Evolutionary conservation across 1,139 yeast species (phyloP), one percentile per base, ranked within the genome.

Genomic region (Meyerozyma smithsonii): DNA sequence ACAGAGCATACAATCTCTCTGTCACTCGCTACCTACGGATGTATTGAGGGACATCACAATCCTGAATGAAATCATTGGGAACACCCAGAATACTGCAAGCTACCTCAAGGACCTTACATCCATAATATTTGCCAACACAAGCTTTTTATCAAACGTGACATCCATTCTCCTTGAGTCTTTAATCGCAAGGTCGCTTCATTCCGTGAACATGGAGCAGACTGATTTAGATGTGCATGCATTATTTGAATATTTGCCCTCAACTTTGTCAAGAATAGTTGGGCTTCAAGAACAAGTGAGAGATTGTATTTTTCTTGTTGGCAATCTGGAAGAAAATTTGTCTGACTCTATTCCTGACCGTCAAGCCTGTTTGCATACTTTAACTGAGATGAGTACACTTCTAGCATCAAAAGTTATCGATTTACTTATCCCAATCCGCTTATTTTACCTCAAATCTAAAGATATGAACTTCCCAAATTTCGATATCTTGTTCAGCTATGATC

Each of bases 391-490:
- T 28, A 56, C 69, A 0, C 37, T 56, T 5, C 43, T 62, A 11
- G 52, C 57, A 10, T 50, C 57, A 6, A 58, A 62, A 40, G 46
- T 61, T 17, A 60, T 62, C 35, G 74, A 70, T 46, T 42, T 68
- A 8, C 28, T 63, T 7, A 56, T 59, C 2, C 60, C 71, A 1
- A 46, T 69, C 36, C 62, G 60, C 38, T 50, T 66, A 2, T 69
- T 69, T 43, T 60, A 61, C 39, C 50, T 56, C 16, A 67, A 64
- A 45, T 65, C 54, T 44, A 49, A 52, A 25, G 48, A 42, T 1
- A 46, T 47, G 3, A 63, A 42, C 3, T 66, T 66, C 45, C 50
- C 42, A 16, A 55, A 59, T 38, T 68, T 68, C 43, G 50, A 55
- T 35, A 39, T 38, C 19, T 64, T 60, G 40, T 67, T 66, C 45